Percentiles rank a stretch among this genome's conserved stretches.
phyloP scores from a whole-genome alignment of 805 yeast species.

The Candida palmyrensis region DNA sequence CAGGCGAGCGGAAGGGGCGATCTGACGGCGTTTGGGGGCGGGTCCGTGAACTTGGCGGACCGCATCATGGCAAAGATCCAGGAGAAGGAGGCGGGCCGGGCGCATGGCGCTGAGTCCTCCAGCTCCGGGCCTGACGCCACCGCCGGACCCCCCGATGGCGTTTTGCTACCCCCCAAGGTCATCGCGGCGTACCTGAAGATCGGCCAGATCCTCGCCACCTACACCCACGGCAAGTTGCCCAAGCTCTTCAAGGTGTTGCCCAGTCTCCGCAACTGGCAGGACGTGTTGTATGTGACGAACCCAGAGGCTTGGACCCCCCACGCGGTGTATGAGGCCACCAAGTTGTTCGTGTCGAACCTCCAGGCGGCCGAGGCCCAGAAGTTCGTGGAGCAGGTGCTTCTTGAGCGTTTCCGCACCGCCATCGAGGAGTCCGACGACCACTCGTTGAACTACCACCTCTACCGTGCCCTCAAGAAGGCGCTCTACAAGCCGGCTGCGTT shows the following conservation, averaged over 20 bases:
- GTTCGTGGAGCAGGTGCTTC: slow-evolving; percentile 62
- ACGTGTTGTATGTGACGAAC: slow-evolving; percentile 84
- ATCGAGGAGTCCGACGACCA: slow-evolving; percentile 74
- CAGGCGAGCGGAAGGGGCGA: slow-evolving; percentile 27
- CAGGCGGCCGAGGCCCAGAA: slow-evolving; percentile 84
- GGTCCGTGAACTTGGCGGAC: slow-evolving; percentile 76
- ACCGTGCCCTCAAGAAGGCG: slow-evolving; percentile 87
- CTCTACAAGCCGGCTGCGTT: slow-evolving; percentile 97
- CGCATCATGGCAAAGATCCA: slow-evolving; percentile 86
- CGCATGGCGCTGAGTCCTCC: slow-evolving; percentile 16
- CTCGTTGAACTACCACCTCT: slow-evolving; percentile 84
- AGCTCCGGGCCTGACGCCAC: slow-evolving; percentile 9
- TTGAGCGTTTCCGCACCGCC: slow-evolving; percentile 66
- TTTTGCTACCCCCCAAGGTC: slow-evolving; percentile 90
- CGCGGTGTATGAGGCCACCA: slow-evolving; percentile 91
- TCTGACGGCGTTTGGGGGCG: slow-evolving; percentile 23
- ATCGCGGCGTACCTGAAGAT: slow-evolving; percentile 91
- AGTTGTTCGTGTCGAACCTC: slow-evolving; percentile 85
- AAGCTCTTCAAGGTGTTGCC: slow-evolving; percentile 94
- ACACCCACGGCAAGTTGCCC: slow-evolving; percentile 96
- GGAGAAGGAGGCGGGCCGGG: slow-evolving; percentile 50
- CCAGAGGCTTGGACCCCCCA: slow-evolving; percentile 95
- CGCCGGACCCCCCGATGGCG: slow-evolving; percentile 59
- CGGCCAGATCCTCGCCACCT: slow-evolving; percentile 79
- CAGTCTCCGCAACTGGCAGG: slow-evolving; percentile 91